Evolutionary conservation across 139 green algal genomes (phyloP).

Genomic region (Chlorella vulgaris): DNA sequence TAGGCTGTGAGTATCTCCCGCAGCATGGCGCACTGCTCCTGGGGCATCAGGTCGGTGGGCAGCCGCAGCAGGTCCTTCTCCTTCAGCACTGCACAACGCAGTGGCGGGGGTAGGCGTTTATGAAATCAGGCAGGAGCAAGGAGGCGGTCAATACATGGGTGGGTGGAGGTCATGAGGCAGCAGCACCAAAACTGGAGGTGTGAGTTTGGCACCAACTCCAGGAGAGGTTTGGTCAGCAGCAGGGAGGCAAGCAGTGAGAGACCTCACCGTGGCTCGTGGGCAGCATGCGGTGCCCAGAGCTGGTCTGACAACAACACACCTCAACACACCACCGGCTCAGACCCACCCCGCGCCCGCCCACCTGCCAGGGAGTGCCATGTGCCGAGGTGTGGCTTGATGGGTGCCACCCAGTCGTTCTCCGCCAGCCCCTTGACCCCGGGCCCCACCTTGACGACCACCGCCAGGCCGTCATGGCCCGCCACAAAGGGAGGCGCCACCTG

Average conservation of each 20-base stretch:
- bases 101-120: too few relatives aligned
- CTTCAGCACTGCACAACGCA: slow-evolving; percentile 53
- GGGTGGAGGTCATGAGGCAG: neutral
- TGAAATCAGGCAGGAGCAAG: neutral
- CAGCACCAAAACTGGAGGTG: too few relatives aligned
- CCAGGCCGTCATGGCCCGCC: slow-evolving; percentile 74
- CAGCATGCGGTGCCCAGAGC: too few relatives aligned
- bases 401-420: slow-evolving; percentile 86
- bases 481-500: slow-evolving; percentile 62
- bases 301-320: too few relatives aligned
- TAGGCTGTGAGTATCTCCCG: slow-evolving; percentile 86
- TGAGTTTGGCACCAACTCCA: too few relatives aligned
- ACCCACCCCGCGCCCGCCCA: neutral
- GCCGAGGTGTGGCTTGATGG: slow-evolving; percentile 65
- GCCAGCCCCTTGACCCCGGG: slow-evolving; percentile 79
- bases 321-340: too few relatives aligned
- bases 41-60: slow-evolving; percentile 47
- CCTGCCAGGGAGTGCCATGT: slow-evolving; percentile 75
- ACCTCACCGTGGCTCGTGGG: too few relatives aligned
- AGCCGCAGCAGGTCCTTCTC: slow-evolving; percentile 75
- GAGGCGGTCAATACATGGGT: neutral
- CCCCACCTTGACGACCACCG: slow-evolving; percentile 79
- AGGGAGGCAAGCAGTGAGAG: too few relatives aligned
- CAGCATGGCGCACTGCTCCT: slow-evolving; percentile 69
- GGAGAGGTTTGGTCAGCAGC: too few relatives aligned